These are phyloP conservation scores for barley (Hordeum vulgare) DNA, from an alignment of 176 grass and related monocot genomes.

Conservation along the genomic window MorexV3_pseudomolecules_assembly NC_058523.1:24629159-24629658, in stretches of 20 bases:
- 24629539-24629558: constrained; percentile 74
- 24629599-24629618: not conserved
- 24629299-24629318: not conserved
- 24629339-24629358: not conserved
- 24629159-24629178: not conserved
- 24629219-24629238: not conserved
- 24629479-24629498: constrained; percentile 22
- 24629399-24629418: not conserved
- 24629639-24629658: constrained; percentile 28
- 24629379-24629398: not conserved
- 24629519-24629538: constrained; percentile 59
- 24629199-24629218: not conserved
- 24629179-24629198: not conserved
- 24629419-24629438: not conserved
- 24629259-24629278: not conserved
- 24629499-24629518: constrained; percentile 76
- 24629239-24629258: too few relatives aligned
- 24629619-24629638: not conserved
- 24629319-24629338: not conserved
- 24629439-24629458: not conserved
- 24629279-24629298: not conserved
- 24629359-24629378: not conserved
- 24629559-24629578: constrained; percentile 84
- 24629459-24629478: not conserved
- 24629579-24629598: constrained; percentile 41